phyloP scores from a whole-genome alignment of 2,329 filamentous ascomycete species.

The Paraphoma chrysanthemicola region DNA sequence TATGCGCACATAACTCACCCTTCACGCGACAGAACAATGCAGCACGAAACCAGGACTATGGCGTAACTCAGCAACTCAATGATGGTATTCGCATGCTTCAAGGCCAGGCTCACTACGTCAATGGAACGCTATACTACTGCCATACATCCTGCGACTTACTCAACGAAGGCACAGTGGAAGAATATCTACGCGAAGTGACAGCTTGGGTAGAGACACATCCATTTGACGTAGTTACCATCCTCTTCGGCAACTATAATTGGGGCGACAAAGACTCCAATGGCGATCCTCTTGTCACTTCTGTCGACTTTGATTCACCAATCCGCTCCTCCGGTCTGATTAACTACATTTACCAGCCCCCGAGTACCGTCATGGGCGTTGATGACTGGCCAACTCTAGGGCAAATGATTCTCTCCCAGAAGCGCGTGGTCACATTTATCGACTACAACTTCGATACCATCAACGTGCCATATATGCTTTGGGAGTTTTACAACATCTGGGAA shows the following conservation, averaged over 20 bases:
- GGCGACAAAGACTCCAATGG: conserved; percentile 32
- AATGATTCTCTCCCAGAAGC: conserved; percentile 50
- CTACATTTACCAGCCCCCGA: conserved; percentile 78
- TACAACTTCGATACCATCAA: conserved; percentile 72
- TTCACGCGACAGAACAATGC: conserved; percentile 45
- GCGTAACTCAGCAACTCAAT: conserved; percentile 48
- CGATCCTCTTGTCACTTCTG: conserved; percentile 64
- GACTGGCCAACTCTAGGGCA: conserved; percentile 88
- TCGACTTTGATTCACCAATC: conserved; percentile 72
- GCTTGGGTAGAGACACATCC: conserved; percentile 79
- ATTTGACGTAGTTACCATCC: conserved; percentile 87
- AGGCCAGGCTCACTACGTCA: conserved; percentile 65
- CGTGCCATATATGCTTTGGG: conserved; percentile 84
- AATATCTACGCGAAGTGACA: conserved; percentile 73
- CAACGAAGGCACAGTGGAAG: conserved; percentile 79
- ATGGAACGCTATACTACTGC: conserved; percentile 76
- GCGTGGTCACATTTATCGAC: conserved; percentile 50
- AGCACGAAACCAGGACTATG: conserved; percentile 46
- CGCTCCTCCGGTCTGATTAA: conserved; percentile 74
- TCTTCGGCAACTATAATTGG: conserved; percentile 78
- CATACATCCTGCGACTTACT: conserved; percentile 86
- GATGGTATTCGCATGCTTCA: conserved; percentile 58
- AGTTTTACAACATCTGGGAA: conserved; percentile 92
- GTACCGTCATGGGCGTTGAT: conserved; percentile 74
- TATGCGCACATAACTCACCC: conserved; percentile 50